Evolutionary conservation across 805 yeast species (phyloP).

Genomic region (Soucietia sequanensis): DNA sequence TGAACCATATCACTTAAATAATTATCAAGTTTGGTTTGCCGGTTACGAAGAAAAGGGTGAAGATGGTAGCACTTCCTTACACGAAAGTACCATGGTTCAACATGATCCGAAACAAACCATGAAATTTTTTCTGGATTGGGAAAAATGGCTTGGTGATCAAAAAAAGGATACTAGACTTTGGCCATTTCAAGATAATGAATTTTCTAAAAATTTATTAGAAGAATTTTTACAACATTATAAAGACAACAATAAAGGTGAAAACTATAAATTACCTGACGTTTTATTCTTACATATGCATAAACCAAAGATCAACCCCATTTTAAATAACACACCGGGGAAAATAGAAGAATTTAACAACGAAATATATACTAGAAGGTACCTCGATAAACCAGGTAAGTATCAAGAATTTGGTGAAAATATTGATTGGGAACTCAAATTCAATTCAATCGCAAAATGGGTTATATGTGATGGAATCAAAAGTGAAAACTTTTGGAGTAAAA

Average conservation of each 20-base stretch:
- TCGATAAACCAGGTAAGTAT: constrained; percentile 19
- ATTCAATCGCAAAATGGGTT: constrained; percentile 29
- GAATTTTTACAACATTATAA: constrained; percentile 19
- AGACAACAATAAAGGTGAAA: constrained; percentile 3
- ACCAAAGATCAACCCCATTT: constrained; percentile 31
- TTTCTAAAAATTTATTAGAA: constrained; percentile 18
- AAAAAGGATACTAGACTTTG: constrained; percentile 27
- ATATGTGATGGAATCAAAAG: constrained; percentile 27
- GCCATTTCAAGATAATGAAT: constrained; percentile 28
- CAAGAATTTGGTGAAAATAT: constrained; percentile 12
- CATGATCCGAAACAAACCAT: constrained; percentile 23
- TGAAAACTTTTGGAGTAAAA: constrained; percentile 19
- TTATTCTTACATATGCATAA: constrained; percentile 31
- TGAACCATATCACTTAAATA: constrained; percentile 30
- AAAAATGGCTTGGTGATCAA: constrained; percentile 19
- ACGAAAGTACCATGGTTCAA: constrained; percentile 33
- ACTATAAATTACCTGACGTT: constrained; percentile 19
- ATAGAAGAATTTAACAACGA: constrained; percentile 11
- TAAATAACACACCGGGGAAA: constrained; percentile 11
- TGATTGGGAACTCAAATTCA: constrained; percentile 38
- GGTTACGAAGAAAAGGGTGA: constrained; percentile 9
- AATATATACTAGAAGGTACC: constrained; percentile 19
- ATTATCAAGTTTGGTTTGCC: constrained; percentile 13
- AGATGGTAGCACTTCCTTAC: constrained; percentile 10
- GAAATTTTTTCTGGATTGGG: constrained; percentile 23